Base-by-base conservation (phyloP, 768 basidiomycete species). In the Macrocybe gigantea region DNA sequence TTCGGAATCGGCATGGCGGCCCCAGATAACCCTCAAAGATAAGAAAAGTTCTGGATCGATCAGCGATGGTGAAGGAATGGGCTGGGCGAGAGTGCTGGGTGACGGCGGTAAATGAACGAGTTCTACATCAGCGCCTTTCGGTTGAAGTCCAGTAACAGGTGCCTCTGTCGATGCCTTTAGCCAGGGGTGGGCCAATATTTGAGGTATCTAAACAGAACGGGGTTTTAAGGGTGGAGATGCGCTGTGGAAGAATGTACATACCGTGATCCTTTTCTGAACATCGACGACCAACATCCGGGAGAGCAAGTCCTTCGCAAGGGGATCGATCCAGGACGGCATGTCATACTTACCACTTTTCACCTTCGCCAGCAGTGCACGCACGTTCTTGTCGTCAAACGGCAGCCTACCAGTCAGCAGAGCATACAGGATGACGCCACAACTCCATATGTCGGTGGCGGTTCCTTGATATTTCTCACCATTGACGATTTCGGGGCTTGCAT, bases 401-500 rank as follows among this genome's bases (percentile, higher is more conserved):
- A 97, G 83, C 47, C 88, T 73, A 8, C 94, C 93, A 31, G 91
- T 90, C 36, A 96, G 76, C 41, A 97, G 78, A 31, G 93, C 89
- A 64, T 79, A 96, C 42, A 96, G 79, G 55, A 95, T 93, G 39
- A 97, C 90, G 15, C 94, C 94, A 51, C 93, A 93, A 56, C 92
- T 94, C 93, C 93, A 97, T 58, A 97, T 90, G 64, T 96, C 94
- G 2, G 92, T 90, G 5, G 89, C 85, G 37, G 83, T 85, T 33
- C 94, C 94, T 64, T 83, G 77, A 64, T 96, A 98, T 58, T 82
- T 83, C 66, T 83, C 74, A 7, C 93, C 93, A 48, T 89, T 85
- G 53, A 97, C 92, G 60, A 98, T 93, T 70, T 98, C 94, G 1
- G 95, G 95, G 59, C 87, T 90, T 5, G 93, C 95, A 53, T 98